These are phyloP conservation scores for Populus simonii DNA, from an alignment of 345 rosid genomes.

Conservation along the genomic window DNA sequence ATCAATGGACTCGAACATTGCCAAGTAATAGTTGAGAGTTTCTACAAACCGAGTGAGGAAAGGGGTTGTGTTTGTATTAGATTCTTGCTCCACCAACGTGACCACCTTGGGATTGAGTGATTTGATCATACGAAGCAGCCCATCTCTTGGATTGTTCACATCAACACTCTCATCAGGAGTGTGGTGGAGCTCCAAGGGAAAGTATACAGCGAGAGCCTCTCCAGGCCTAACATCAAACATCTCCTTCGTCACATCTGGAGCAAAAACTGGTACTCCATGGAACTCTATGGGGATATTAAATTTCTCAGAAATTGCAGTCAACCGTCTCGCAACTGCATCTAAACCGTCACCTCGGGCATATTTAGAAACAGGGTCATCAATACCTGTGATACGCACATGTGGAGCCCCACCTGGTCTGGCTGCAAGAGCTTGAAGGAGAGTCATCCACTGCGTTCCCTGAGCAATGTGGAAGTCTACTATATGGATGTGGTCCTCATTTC, in stretches of 20 bases:
- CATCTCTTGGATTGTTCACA: slow-evolving; percentile 64
- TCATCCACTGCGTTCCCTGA: slow-evolving; percentile 70
- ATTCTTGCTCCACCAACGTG: slow-evolving; percentile 73
- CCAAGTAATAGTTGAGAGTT: slow-evolving; percentile 57
- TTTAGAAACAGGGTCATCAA: slow-evolving; percentile 51
- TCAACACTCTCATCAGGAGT: slow-evolving; percentile 73
- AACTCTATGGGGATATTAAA: slow-evolving; percentile 59
- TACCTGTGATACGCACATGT: slow-evolving; percentile 63
- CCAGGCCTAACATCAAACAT: slow-evolving; percentile 67
- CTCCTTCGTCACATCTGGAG: slow-evolving; percentile 45
- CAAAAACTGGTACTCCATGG: slow-evolving; percentile 50
- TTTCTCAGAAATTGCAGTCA: slow-evolving; percentile 46
- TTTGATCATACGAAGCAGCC: slow-evolving; percentile 61
- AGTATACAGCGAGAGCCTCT: slow-evolving; percentile 65
- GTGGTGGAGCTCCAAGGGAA: slow-evolving; percentile 70
- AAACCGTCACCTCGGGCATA: slow-evolving; percentile 54
- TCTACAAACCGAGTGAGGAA: slow-evolving; percentile 59
- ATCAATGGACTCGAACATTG: slow-evolving; percentile 69
- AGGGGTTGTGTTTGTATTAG: slow-evolving; percentile 70
- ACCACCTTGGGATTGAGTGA: slow-evolving; percentile 60
- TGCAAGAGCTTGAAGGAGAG: slow-evolving; percentile 70
- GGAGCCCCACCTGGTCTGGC: slow-evolving; percentile 69
- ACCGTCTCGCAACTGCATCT: slow-evolving; percentile 44
- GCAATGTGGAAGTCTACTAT: slow-evolving; percentile 66
- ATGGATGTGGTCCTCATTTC: slow-evolving; percentile 52